phyloP scores from a whole-genome alignment of 139 green algal genomes.

The Micractinium sp. region DNA sequence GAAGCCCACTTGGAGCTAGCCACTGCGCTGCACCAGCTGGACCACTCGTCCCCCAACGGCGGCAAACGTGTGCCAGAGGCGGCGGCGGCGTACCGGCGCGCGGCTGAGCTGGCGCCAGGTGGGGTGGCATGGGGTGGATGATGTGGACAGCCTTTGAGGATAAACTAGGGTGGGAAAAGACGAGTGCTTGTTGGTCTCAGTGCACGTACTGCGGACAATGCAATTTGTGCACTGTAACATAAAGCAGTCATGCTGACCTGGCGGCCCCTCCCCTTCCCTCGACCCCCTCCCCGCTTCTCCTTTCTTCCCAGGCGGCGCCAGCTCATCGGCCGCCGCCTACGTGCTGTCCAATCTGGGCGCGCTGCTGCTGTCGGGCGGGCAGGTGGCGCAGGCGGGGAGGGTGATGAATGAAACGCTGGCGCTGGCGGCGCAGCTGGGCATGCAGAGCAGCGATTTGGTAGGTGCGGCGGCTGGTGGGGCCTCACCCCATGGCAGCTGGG shows the following conservation, averaged over 20 bases:
- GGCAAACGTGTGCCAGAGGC: slow-evolving; percentile 61
- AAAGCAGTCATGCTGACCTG: no score
- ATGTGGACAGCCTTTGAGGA: no score
- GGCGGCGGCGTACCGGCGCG: slow-evolving; percentile 58
- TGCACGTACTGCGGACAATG: no score
- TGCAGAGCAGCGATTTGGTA: slow-evolving; percentile 13
- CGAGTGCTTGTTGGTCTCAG: no score
- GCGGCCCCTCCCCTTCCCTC: no score
- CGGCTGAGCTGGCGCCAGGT: slow-evolving; percentile 19
- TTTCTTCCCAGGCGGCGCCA: no score
- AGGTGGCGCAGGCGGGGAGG: slow-evolving; percentile 31
- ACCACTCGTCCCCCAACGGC: slow-evolving; percentile 61
- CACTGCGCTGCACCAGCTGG: slow-evolving; percentile 58
- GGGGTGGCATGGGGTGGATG: no score
- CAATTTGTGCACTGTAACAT: no score
- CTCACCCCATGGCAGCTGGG: no score
- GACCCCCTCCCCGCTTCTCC: no score
- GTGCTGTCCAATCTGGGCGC: slow-evolving; percentile 58
- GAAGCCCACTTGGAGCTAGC: slow-evolving; percentile 52
- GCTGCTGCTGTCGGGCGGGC: slow-evolving; percentile 57
- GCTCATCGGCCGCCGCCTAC: background rate
- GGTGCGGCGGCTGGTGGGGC: background rate
- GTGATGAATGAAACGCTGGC: slow-evolving; percentile 8
- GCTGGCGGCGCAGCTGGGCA: background rate
- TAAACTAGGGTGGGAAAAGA: no score